Percentiles rank a stretch among this genome's conserved stretches.
phyloP scores from a whole-genome alignment of 768 basidiomycete genomes.

The Cystofilobasidium bisporidii region DNA sequence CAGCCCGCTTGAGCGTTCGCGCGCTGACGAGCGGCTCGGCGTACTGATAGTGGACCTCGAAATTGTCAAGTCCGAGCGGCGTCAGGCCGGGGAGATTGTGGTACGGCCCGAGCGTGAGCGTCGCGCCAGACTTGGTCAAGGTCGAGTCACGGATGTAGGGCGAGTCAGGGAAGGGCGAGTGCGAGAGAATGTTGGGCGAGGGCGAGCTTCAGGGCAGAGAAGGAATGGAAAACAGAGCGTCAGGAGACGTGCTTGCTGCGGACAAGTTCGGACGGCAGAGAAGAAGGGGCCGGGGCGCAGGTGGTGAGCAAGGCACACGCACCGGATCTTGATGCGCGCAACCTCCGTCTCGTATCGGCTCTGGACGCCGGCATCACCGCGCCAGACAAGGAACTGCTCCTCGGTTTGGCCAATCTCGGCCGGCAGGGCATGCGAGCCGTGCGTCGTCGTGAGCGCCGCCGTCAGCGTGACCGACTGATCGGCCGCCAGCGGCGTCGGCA shows the following conservation, averaged over 20 bases:
- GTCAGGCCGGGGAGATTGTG: constrained; percentile 58
- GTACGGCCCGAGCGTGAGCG: constrained; percentile 82
- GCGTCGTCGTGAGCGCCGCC: constrained; percentile 66
- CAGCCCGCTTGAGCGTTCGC: constrained; percentile 58
- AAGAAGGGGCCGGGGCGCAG: no score
- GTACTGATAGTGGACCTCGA: constrained; percentile 69
- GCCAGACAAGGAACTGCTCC: constrained; percentile 68
- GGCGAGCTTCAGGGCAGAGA: constrained; percentile 49
- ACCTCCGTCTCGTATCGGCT: constrained; percentile 72
- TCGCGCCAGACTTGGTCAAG: constrained; percentile 66
- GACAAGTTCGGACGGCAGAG: background rate
- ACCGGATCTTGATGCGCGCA: constrained; percentile 83
- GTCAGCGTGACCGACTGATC: constrained; percentile 65
- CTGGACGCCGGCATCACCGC: constrained; percentile 64
- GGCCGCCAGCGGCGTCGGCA: constrained; percentile 53
- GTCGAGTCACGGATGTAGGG: constrained; percentile 51
- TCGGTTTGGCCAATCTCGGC: constrained; percentile 61
- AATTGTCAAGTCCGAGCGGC: constrained; percentile 47
- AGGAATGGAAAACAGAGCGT: background rate
- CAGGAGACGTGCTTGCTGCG: background rate
- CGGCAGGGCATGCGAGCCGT: constrained; percentile 69
- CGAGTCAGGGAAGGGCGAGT: constrained; percentile 43
- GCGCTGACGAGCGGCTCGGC: constrained; percentile 75
- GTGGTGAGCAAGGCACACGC: constrained; percentile 33
- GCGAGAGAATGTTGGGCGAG: constrained; percentile 59